These are phyloP conservation scores for Ceraceosorus guamensis DNA, from an alignment of 1,284 basidiomycete genomes.

Conservation along the genomic window DNA sequence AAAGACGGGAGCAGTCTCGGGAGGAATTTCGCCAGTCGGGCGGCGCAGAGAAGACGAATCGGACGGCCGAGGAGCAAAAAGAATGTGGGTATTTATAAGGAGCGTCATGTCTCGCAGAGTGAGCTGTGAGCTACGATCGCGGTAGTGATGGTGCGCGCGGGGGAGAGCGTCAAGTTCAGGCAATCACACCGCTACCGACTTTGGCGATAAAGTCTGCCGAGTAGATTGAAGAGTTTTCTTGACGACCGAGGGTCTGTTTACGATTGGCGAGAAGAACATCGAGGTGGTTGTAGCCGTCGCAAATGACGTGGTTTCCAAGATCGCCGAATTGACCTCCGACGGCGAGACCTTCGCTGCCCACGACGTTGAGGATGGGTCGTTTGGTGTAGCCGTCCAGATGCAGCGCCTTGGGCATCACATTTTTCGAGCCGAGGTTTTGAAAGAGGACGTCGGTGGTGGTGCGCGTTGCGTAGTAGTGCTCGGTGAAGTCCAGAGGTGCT, in stretches of 20 bases:
- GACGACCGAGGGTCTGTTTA: conserved; percentile 8
- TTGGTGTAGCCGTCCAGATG: conserved; percentile 6
- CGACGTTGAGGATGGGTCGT: conserved; percentile 5
- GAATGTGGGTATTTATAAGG: no score
- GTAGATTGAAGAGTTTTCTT: conserved; percentile 3
- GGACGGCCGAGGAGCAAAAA: no score
- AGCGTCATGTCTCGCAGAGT: no score
- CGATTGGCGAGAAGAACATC: conserved; percentile 5
- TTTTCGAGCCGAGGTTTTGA: background rate
- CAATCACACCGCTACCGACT: conserved; percentile 1
- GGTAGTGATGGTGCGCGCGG: no score
- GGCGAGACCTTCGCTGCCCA: conserved; percentile 9
- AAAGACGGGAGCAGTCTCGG: no score
- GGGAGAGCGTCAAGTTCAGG: background rate
- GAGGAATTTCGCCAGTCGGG: no score
- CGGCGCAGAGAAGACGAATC: no score
- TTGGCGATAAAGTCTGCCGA: conserved; percentile 9
- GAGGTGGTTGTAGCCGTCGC: conserved; percentile 9
- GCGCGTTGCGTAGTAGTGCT: conserved; percentile 9
- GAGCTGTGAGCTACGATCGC: no score
- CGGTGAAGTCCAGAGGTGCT: conserved; percentile 4
- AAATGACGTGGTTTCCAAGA: conserved; percentile 5
- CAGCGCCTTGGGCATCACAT: conserved; percentile 2
- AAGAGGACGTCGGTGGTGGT: conserved; percentile 2
- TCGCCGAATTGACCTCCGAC: background rate